Conservation (phyloP, 257 asterid genomes). For the Solanum chilense region DNA sequence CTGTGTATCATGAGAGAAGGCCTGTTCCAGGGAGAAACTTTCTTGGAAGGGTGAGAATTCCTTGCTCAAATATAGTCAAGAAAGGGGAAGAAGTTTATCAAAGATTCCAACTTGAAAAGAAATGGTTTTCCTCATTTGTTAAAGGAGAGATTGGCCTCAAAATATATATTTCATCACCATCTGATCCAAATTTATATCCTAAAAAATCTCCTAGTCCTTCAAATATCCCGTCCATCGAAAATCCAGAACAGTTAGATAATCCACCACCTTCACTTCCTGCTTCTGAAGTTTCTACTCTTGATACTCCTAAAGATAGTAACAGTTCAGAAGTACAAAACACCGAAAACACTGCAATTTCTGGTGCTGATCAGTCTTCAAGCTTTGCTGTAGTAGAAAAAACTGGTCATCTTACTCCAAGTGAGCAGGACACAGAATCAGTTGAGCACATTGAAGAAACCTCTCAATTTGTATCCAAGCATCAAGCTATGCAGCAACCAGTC, state of each 20-base stretch:
- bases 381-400: neutral
- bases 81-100: conserved; percentile 62
- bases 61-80: conserved; percentile 48
- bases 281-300: conserved; percentile 8
- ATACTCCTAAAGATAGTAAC: neutral
- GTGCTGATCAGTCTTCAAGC: neutral
- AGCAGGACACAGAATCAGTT: conserved; percentile 6
- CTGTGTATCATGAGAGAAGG: conserved; percentile 49
- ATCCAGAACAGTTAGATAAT: neutral
- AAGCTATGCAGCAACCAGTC: conserved; percentile 26
- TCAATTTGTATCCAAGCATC: conserved; percentile 24
- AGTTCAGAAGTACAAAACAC: neutral
- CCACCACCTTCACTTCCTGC: conserved; percentile 3
- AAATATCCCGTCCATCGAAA: conserved; percentile 3
- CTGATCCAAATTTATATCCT: conserved; percentile 10
- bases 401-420: neutral
- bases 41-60: conserved; percentile 55
- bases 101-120: conserved; percentile 45
- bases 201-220: conserved; percentile 5
- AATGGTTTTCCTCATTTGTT: conserved; percentile 30
- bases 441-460: conserved; percentile 18
- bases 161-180: conserved; percentile 28
- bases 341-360: neutral
- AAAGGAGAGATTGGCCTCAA: conserved; percentile 67
- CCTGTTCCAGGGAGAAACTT: conserved; percentile 38